Evolutionary conservation across 1,139 yeast species (phyloP), one percentile per base, ranked within the genome.

Genomic region (Pichia sp.): DNA sequence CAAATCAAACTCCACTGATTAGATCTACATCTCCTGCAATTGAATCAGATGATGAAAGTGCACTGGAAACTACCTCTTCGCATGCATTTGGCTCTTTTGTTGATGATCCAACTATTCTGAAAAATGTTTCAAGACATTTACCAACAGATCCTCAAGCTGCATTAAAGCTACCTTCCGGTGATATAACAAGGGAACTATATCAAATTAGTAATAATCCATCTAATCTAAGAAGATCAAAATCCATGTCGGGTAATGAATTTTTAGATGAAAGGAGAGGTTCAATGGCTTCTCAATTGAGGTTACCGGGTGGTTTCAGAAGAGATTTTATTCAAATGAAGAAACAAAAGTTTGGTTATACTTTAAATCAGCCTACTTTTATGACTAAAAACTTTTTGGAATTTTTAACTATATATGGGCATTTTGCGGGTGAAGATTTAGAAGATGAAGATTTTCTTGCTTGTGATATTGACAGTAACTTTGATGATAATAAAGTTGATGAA

Each of bases 251-350:
- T 7, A 46, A 52, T 11, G 60, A 59, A 29, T 44, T 56, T 9
- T 54, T 55, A 6, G 56, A 58, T 13, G 67, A 68, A 39, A 69
- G 89, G 56, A 68, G 86, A 49, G 79, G 76, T 12, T 80, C 87
- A 0, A 69, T 74, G 22, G 92, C 90, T 1, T 76, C 85, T 50
- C 80, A 80, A 0, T 65, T 85, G 40, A 80, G 84, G 56, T 82
- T 85, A 11, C 92, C 92, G 0, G 94, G 94, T 40, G 92, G 92
- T 0, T 85, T 85, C 61, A 71, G 94, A 61, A 71, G 94, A 56
- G 86, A 82, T 52, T 84, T 74, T 58, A 65, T 83, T 35, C 66
- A 75, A 30, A 54, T 15, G 63, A 70, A 53, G 66, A 56, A 55
- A 37, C 41, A 51, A 22, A 62, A 55, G 44, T 61, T 53, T 44